Evolutionary conservation across 768 basidiomycete genomes (phyloP), one percentile per base, ranked within the genome.

Genomic region (Termitomyces sp.): DNA sequence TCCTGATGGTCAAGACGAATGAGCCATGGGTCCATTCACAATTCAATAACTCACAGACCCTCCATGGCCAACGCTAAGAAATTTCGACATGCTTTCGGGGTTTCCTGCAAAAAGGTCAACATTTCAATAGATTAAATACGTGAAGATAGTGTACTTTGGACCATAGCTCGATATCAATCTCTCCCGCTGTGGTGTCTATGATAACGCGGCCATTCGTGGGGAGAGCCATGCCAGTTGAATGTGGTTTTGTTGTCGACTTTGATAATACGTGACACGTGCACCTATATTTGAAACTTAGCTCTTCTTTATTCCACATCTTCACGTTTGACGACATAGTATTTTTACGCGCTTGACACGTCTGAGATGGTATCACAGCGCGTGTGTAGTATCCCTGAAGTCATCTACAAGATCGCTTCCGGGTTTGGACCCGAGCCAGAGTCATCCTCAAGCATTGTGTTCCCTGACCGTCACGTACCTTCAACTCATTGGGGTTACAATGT

Each of bases 81-180:
- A 73, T 95, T 95, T 48, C 95, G 83, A 69, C 92, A 95, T 71
- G 97, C 78, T 78, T 92, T 94, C 0, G 97, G 97, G 22, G 92
- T 86, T 86, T 98, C 96, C 86, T 92, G 63, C 42, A 40, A 14
- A 24, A 6, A 6, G 32, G 35, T 53, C 14, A 18, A 45, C 28
- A 38, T 48, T 49, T 46, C 26, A 7, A 18, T 18, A 12, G 14
- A 45, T 52, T 51, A 20, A 60, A 46, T 60, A 22, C 26, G 36
- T 16, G 22, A n/a, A 40, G 7, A 24, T 22, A 46, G n/a, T 69
- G 24, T 59, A 90, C 91, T 78, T 92, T 96, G 16, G 93, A 85
- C 94, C 93, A 98, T 53, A 96, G 76, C 67, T 97, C 94, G 26
- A 97, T 85, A 64, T 96, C 87, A 24, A 89, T 80, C 73, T 95